Evolutionary conservation across 148 eudicot species (phyloP).

Genomic region (Camellia sinensis): DNA sequence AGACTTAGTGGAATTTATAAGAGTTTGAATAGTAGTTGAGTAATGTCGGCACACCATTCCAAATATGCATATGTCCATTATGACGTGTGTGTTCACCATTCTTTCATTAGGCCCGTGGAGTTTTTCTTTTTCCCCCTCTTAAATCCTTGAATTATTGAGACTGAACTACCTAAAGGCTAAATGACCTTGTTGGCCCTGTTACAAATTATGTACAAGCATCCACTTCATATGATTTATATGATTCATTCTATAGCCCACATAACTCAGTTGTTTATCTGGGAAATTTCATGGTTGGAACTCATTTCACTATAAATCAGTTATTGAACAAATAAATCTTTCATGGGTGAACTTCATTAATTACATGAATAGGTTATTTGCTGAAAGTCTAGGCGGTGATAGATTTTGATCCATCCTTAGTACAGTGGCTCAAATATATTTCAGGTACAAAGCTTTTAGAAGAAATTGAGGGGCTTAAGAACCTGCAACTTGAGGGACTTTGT

Average conservation of each 20-base stretch:
- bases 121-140: neutral
- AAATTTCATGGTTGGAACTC: neutral
- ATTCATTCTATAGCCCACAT: neutral
- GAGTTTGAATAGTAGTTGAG: neutral
- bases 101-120: neutral
- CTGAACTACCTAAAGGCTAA: neutral
- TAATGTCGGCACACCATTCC: neutral
- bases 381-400: neutral
- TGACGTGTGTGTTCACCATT: neutral
- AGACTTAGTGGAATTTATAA: neutral
- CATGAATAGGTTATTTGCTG: slow-evolving; percentile 1
- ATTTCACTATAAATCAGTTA: neutral
- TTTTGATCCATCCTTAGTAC: neutral
- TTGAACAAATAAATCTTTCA: neutral
- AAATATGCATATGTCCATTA: neutral
- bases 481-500: slow-evolving; percentile 35
- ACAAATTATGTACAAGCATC: neutral
- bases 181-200: neutral
- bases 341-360: neutral
- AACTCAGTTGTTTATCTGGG: neutral
- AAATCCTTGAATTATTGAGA: neutral
- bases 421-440: slow-evolving; percentile 27
- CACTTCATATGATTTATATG: neutral
- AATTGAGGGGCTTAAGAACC: slow-evolving; percentile 39
- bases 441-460: slow-evolving; percentile 53